Evolutionary conservation across 2,329 filamentous ascomycete genomes (phyloP).

Genomic region (Alternaria tenuissima): DNA sequence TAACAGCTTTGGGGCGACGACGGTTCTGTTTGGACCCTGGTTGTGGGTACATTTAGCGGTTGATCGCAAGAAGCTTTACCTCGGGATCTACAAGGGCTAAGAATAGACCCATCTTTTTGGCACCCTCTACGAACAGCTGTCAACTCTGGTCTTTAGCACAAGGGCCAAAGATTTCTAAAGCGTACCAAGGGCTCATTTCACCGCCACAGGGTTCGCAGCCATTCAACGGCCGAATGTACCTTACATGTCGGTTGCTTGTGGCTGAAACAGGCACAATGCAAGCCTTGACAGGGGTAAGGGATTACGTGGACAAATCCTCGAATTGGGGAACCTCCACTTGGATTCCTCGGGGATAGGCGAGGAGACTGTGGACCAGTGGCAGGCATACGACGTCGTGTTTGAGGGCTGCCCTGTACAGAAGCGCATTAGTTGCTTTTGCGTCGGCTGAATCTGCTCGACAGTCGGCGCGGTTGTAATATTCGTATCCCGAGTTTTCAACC

Average conservation of each 20-base stretch:
- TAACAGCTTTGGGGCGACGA: neutral
- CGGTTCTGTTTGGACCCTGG: slow-evolving; percentile 10
- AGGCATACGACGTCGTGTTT: neutral
- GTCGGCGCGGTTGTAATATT: neutral
- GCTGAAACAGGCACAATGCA: slow-evolving; percentile 15
- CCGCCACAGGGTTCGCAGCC: slow-evolving; percentile 13
- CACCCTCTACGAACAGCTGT: neutral
- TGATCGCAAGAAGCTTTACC: slow-evolving; percentile 7
- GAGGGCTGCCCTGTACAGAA: neutral
- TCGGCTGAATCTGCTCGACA: neutral
- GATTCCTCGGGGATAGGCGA: slow-evolving; percentile 6
- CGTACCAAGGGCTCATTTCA: neutral
- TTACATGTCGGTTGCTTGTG: neutral
- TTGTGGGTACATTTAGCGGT: slow-evolving; percentile 10
- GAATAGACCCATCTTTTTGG: slow-evolving; percentile 2
- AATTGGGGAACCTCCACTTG: slow-evolving; percentile 9
- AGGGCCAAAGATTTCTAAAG: neutral
- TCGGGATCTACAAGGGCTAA: slow-evolving; percentile 13
- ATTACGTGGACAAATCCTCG: slow-evolving; percentile 17
- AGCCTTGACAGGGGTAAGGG: slow-evolving; percentile 16
- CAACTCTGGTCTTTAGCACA: neutral
- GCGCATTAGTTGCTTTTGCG: slow-evolving; percentile 4
- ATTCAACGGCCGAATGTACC: slow-evolving; percentile 12
- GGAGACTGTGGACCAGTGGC: neutral
- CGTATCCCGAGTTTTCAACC: neutral